Conservation (phyloP, 2,329 filamentous ascomycete genomes). For the Ophiostoma quercus region DNA sequence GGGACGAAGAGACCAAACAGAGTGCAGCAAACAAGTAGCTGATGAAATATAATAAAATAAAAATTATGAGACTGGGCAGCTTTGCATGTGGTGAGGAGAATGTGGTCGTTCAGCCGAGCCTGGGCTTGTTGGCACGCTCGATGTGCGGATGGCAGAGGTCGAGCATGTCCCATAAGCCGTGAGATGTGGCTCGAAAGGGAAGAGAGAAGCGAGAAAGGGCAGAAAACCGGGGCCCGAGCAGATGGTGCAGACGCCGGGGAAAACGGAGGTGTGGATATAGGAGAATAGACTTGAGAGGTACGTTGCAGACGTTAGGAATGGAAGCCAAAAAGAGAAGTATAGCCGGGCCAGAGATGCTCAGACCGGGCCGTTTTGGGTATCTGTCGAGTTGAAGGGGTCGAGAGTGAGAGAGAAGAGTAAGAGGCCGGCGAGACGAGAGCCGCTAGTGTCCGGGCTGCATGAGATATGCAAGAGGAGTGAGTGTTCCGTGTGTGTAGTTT, state of each 20-base stretch:
- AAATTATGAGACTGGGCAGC: not conserved
- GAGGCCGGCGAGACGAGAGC: not conserved
- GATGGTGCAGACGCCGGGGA: not conserved
- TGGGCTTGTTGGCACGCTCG: not conserved
- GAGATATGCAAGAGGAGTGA: not conserved
- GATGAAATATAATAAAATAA: not conserved
- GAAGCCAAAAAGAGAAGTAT: constrained; percentile 5
- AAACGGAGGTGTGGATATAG: not conserved
- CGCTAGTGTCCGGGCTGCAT: constrained; percentile 6
- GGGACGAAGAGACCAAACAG: not conserved
- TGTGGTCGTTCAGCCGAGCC: not conserved
- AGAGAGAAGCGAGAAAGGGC: constrained; percentile 16
- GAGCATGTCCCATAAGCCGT: not conserved
- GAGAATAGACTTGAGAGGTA: not conserved
- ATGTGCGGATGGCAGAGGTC: not conserved
- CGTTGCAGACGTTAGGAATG: not conserved
- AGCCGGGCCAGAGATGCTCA: not conserved
- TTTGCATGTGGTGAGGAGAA: not conserved
- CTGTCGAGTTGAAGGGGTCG: not conserved
- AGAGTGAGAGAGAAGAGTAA: not conserved
- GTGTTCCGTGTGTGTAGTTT: not conserved
- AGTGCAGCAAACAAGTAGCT: not conserved
- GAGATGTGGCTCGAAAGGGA: not conserved
- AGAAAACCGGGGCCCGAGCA: not conserved
- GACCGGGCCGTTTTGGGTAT: not conserved